A percentile compares a stretch with the other conserved stretches of the same genome.
phyloP scores from a whole-genome alignment of 192 early-diverging fungal genomes.

The Coemansia asiatica region DNA sequence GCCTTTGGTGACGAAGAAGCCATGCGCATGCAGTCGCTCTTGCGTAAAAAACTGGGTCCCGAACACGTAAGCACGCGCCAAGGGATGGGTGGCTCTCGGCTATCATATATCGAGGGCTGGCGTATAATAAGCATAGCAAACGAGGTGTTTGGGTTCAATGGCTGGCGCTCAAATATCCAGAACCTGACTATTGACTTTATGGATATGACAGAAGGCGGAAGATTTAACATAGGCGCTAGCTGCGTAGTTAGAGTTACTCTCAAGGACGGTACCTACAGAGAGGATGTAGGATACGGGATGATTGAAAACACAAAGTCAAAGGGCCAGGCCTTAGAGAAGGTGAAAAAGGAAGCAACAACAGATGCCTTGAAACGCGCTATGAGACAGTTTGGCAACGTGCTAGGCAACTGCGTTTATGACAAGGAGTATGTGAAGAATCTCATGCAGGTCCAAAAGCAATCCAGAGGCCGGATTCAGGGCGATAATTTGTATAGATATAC shows the following conservation, averaged over 20 bases:
- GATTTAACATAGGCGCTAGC: slow-evolving; percentile 67
- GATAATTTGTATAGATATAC: slow-evolving; percentile 33
- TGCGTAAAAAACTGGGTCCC: slow-evolving; percentile 66
- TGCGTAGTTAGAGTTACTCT: slow-evolving; percentile 79
- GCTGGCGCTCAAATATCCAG: slow-evolving; percentile 81
- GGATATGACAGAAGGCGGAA: slow-evolving; percentile 56
- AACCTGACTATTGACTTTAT: slow-evolving; percentile 75
- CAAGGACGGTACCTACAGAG: slow-evolving; percentile 83
- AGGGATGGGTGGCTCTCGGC: slow-evolving; percentile 67
- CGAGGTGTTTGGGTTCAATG: slow-evolving; percentile 92
- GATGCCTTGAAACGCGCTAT: slow-evolving; percentile 89
- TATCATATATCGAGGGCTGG: slow-evolving; percentile 84
- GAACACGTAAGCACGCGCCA: slow-evolving; percentile 66
- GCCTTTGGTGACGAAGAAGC: slow-evolving; percentile 23
- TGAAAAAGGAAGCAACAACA: slow-evolving; percentile 87
- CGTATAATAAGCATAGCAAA: slow-evolving; percentile 85
- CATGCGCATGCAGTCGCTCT: slow-evolving; percentile 22
- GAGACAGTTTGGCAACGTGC: slow-evolving; percentile 78
- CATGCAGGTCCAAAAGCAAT: slow-evolving; percentile 37
- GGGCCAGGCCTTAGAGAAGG: slow-evolving; percentile 81
- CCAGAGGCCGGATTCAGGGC: slow-evolving; percentile 24
- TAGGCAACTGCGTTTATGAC: slow-evolving; percentile 87
- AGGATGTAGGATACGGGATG: slow-evolving; percentile 87
- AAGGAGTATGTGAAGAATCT: slow-evolving; percentile 64
- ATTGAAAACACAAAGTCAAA: slow-evolving; percentile 78